Base-by-base conservation (phyloP, 768 basidiomycete species). In the Boletus vermiculosoides region DNA sequence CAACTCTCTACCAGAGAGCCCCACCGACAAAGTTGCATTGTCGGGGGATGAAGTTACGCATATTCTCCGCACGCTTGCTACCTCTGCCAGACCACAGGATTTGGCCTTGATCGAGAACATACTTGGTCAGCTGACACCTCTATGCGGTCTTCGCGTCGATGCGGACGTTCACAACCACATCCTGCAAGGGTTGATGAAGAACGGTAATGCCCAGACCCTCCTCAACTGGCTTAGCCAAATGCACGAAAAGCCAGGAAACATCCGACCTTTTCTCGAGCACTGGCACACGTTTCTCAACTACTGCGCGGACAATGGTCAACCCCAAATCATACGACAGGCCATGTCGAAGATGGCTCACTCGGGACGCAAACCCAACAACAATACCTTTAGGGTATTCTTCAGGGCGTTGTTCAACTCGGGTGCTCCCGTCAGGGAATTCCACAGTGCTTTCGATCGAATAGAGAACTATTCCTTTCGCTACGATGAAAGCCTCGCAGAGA, bases 191-290 rank as follows among this genome's bases (percentile, higher is more conserved):
- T 69, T 88, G n/a, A 66, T 80, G 11, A 67, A 76, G 45, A 72
- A 74, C 46, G 78, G 78, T 1, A 77, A 82, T 52, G 50, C 72
- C 9, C 72, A 74, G 47, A 74, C 78, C 13, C 77, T 81, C 39
- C 64, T 77, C 28, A 69, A 75, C 23, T 85, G 86, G 80, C 70
- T 90, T 3, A 63, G 62, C 44, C 73, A 73, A n/a, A 85, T 88
- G 78, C 75, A 80, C 15, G 70, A 70, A 25, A 79, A 78, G 49
- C 76, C 83, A 4, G 80, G 79, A 2, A 64, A 76, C 36, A 59
- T 78, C 44, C 66, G 66, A 5, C 84, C 85, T 0, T 77, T 78
- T 23, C 69, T 79, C 37, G 73, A 79, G 22, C 83, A 85, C 55
- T 84, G 83, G 73, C 80, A 86, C 58, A 57, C 77, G 11, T 77